These are phyloP conservation scores for Daldinia sp. DNA, from an alignment of 2,329 filamentous ascomycete genomes.

Conservation along the genomic window DNA sequence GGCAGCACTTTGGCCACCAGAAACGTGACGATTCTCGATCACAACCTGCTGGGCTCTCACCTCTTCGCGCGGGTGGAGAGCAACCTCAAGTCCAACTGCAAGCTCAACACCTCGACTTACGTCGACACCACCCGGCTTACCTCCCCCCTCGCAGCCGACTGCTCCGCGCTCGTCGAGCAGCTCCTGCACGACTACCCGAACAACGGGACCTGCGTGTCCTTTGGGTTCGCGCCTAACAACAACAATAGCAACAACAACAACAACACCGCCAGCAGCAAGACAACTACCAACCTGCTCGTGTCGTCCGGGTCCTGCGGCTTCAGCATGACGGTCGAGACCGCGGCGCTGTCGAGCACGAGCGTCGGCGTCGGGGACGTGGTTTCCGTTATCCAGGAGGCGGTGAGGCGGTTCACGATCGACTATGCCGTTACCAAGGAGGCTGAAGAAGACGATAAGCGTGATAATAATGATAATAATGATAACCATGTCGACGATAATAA, in stretches of 20 bases:
- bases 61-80: neutral
- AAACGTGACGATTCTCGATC: neutral
- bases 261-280: neutral
- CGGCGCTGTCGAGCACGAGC: neutral
- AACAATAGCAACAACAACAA: neutral
- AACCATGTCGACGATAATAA: no score
- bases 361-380: conserved; percentile 16
- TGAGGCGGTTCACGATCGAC: conserved; percentile 5
- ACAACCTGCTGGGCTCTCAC: neutral
- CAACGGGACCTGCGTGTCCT: neutral
- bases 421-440: no score
- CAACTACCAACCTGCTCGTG: conserved; percentile 1
- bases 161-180: conserved; percentile 18
- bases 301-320: conserved; percentile 23
- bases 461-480: no score
- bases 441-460: no score
- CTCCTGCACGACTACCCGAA: neutral
- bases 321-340: conserved; percentile 12
- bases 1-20: neutral
- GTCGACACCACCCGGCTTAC: conserved; percentile 17
- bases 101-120: conserved; percentile 9
- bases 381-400: neutral
- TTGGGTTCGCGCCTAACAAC: neutral
- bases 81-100: conserved; percentile 13
- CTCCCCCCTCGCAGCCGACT: conserved; percentile 22